Percentiles rank a stretch among this genome's conserved stretches.
Conservation (phyloP, 345 rosid species). For the Schrenkiella parvula region DNA sequence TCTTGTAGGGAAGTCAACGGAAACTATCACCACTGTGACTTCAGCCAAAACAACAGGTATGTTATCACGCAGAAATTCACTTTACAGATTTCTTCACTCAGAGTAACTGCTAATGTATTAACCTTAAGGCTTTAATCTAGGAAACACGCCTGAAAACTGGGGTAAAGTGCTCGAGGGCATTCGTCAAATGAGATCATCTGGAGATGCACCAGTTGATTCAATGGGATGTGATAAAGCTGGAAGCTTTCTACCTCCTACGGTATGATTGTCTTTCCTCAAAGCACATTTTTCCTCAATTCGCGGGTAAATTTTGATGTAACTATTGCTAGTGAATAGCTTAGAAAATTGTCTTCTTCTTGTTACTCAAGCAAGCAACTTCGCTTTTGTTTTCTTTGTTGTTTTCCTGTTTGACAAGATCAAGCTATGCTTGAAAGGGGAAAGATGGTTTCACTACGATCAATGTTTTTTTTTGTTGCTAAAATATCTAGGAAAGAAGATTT, state of each 20-base stretch:
- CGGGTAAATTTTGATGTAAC: not conserved
- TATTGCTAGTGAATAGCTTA: not conserved
- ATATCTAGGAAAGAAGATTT: constrained; percentile 65
- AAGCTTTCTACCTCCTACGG: constrained; percentile 35
- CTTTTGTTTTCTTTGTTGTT: not conserved
- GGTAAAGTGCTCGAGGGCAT: constrained; percentile 29
- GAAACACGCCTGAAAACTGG: constrained; percentile 33
- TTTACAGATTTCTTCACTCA: not conserved
- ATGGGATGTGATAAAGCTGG: constrained; percentile 43
- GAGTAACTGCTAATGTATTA: not conserved
- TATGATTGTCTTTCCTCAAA: not conserved
- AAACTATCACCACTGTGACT: constrained; percentile 26
- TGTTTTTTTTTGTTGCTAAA: not conserved
- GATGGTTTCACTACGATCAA: not conserved
- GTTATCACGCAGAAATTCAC: not conserved
- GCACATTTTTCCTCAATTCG: not conserved
- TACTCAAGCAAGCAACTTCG: not conserved
- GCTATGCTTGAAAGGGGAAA: not conserved
- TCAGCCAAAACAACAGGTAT: constrained; percentile 19
- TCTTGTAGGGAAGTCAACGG: constrained; percentile 42
- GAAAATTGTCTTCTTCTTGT: not conserved
- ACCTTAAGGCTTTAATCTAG: constrained; percentile 2
- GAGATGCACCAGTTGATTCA: constrained; percentile 40
- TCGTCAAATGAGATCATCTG: constrained; percentile 38
- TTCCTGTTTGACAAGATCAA: not conserved